Evolutionary conservation across 768 basidiomycete species (phyloP).

Genomic region (Collybia sp.): DNA sequence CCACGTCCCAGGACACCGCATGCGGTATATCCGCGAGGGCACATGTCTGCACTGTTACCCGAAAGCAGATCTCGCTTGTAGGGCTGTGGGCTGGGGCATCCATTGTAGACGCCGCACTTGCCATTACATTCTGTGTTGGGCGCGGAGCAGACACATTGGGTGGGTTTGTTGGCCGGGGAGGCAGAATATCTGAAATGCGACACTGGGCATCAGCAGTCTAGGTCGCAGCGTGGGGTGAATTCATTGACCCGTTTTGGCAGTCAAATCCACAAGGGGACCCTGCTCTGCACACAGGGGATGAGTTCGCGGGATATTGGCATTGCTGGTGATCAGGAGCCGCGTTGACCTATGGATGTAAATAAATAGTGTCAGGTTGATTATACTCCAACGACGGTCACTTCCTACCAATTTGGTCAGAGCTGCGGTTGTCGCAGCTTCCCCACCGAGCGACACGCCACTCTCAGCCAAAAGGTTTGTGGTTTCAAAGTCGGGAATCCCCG

Average conservation of each 20-base stretch:
- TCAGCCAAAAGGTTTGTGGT: conserved; percentile 23
- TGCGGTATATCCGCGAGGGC: conserved; percentile 31
- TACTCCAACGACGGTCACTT: neutral
- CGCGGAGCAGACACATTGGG: conserved; percentile 33
- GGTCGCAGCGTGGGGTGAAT: neutral
- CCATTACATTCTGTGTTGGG: conserved; percentile 45
- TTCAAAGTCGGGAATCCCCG: conserved; percentile 29
- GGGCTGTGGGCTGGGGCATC: conserved; percentile 26
- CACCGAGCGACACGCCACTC: conserved; percentile 22
- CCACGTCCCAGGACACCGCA: conserved; percentile 39
- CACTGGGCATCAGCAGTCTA: neutral
- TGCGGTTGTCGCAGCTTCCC: conserved; percentile 20
- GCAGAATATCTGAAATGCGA: conserved; percentile 16
- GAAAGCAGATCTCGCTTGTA: conserved; percentile 24
- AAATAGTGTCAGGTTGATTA: neutral
- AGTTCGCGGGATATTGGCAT: conserved; percentile 38
- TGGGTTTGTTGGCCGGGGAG: conserved; percentile 26
- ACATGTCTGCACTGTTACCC: conserved; percentile 23
- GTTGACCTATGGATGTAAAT: conserved; percentile 16
- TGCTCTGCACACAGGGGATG: conserved; percentile 27
- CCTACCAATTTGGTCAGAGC: conserved; percentile 31
- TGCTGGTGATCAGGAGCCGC: conserved; percentile 10
- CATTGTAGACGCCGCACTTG: conserved; percentile 31
- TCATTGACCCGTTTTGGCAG: conserved; percentile 38
- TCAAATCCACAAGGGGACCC: conserved; percentile 38